Percentiles rank a stretch among this genome's conserved stretches.
Conservation (phyloP, 768 basidiomycete genomes). For the Butyriboletus loyo region DNA sequence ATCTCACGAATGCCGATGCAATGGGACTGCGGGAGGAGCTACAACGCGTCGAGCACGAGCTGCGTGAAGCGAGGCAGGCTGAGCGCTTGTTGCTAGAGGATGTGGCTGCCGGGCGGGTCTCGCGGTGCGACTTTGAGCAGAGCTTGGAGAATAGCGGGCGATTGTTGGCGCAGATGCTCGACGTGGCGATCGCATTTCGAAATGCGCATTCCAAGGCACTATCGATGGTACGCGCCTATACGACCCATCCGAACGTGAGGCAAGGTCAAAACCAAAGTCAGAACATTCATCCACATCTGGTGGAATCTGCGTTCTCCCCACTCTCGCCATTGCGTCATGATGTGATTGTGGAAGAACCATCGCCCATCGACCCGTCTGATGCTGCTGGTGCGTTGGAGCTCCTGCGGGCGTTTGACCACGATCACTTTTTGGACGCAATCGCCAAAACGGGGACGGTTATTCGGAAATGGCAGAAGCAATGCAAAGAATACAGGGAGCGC, state of each 20-base stretch:
- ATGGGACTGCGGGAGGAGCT: slow-evolving; percentile 71
- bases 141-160: slow-evolving; percentile 62
- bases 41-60: slow-evolving; percentile 64
- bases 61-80: slow-evolving; percentile 61
- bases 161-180: slow-evolving; percentile 77
- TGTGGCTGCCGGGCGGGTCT: slow-evolving; percentile 62
- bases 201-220: slow-evolving; percentile 74
- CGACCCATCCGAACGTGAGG: slow-evolving; percentile 48
- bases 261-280: slow-evolving; percentile 35
- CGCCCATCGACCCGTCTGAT: slow-evolving; percentile 77
- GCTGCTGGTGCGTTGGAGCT: slow-evolving; percentile 65
- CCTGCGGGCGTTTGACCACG: slow-evolving; percentile 76
- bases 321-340: slow-evolving; percentile 47
- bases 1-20: slow-evolving; percentile 66
- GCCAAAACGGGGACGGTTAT: slow-evolving; percentile 80
- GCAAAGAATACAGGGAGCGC: slow-evolving; percentile 93
- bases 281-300: slow-evolving; percentile 32
- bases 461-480: slow-evolving; percentile 96
- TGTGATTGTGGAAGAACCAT: slow-evolving; percentile 56
- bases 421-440: slow-evolving; percentile 80
- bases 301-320: slow-evolving; percentile 49
- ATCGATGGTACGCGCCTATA: slow-evolving; percentile 56
- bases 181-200: slow-evolving; percentile 75
- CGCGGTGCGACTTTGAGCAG: slow-evolving; percentile 66
- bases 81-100: slow-evolving; percentile 75